Evolutionary conservation across 2,329 filamentous ascomycete genomes (phyloP).

Genomic region (Gaeumannomyces sp.): DNA sequence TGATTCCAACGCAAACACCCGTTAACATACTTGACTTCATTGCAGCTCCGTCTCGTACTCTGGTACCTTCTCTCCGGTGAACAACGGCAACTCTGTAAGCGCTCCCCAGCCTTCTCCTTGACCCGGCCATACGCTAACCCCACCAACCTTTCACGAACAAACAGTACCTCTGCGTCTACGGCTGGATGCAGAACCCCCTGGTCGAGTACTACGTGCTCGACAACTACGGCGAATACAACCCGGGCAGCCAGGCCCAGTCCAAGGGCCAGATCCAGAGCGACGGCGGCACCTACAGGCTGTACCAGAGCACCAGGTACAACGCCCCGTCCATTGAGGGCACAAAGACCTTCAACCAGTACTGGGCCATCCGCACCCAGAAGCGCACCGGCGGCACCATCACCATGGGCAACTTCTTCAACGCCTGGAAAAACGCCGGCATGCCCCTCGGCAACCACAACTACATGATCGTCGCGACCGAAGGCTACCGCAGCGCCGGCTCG

Average conservation of each 20-base stretch:
- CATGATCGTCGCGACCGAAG: conserved; percentile 42
- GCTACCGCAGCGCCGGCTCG: conserved; percentile 35
- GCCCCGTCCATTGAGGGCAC: conserved; percentile 39
- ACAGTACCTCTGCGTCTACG: conserved; percentile 14
- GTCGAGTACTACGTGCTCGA: conserved; percentile 19
- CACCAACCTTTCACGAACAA: background rate
- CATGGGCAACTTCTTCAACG: conserved; percentile 40
- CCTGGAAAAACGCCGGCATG: conserved; percentile 37
- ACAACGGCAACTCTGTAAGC: conserved; percentile 10
- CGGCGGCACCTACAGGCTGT: conserved; percentile 30
- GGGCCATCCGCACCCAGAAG: conserved; percentile 43
- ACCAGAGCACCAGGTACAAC: conserved; percentile 28
- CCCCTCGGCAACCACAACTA: conserved; percentile 39
- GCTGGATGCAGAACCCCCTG: conserved; percentile 17
- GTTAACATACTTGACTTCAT: background rate
- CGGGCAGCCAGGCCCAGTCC: conserved; percentile 13
- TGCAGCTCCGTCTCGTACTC: conserved; percentile 7
- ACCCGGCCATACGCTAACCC: background rate
- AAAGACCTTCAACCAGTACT: conserved; percentile 44
- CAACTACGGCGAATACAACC: conserved; percentile 15
- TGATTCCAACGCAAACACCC: background rate
- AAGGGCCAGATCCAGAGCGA: conserved; percentile 26
- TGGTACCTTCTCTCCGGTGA: conserved; percentile 5
- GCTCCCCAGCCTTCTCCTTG: background rate
- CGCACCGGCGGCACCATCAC: conserved; percentile 42